Evolutionary conservation across 2,329 filamentous ascomycete genomes (phyloP), one percentile per base, ranked within the genome.

Genomic region (Daldinia sp.): DNA sequence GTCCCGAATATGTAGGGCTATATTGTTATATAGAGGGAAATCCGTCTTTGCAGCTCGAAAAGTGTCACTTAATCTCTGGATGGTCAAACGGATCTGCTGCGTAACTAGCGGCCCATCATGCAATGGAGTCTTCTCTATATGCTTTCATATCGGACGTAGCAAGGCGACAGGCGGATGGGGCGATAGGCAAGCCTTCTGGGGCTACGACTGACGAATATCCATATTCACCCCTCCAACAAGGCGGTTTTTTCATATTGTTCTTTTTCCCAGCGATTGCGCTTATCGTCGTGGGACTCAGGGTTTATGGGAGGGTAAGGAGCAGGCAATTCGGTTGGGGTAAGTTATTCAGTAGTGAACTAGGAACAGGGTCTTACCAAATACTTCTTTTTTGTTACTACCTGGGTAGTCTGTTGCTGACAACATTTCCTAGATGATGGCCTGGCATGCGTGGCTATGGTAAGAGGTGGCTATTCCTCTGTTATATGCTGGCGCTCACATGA

Each of bases 271-370:
- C 72, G 41, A 41, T 70, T 33, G 48, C 72, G 10, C n/a, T 70
- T 57, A 10, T 72, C 41, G 51, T 74, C 48, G 23, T 75, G 44
- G 35, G 26, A 12, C 65, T 74, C 5, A 65, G 73, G 13, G 63
- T 72, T n/a, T 74, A 74, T 50, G 69, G 70, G 5, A 66, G 72
- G 28, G 53, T 70, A 9, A 71, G 58, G 13, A 70, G 68, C n/a
- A 74, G 71, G 20, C 72, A 73, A 20, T 74, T 73, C n/a, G 73
- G 73, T 54, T 66, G 67, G 67, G 73, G 71, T 73, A 63, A 61
- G 69, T 69, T 12, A 13, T 23, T 28, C 7, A 44, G 46, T n/a
- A 15, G 18, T 37, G 13, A 15, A 15, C 35, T 20, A 20, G 12
- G 7, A 20, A 15, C 20, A n/a, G 44, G 15, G 33, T 42, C 26